Base-by-base conservation (phyloP, 2,329 filamentous ascomycete species). In the Alternaria sp. region DNA sequence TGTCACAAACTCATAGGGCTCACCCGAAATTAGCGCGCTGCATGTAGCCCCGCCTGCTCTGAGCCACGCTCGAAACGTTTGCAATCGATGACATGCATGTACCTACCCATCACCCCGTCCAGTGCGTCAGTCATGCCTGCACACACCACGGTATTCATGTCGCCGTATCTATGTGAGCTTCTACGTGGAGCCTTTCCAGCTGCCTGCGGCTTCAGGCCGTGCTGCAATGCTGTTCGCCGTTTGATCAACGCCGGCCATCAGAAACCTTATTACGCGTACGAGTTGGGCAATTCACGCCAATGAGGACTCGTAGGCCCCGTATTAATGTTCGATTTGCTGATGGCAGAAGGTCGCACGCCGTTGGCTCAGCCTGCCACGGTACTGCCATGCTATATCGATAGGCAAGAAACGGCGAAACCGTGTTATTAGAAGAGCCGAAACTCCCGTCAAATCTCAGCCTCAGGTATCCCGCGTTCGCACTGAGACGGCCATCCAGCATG, bases 31-130 rank as follows among this genome's bases (percentile, higher is more conserved):
- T 17, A 17, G 17, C 68, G 63, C 54, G 34, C 56, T 61, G 69
- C 70, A 70, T 68, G 63, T 67, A 62, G 61, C 66, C 48, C 53
- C 39, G 21, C 37, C 56, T 66, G 68, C 56, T 64, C 70, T 54
- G 58, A 61, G 51, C 48, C 54, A 57, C 51, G 48, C 58, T 65
- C 33, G 41, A 40, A 51, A 56, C 42, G 54, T 53, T 51, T 52
- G 41, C 37, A 62, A 70, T 66, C 58, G 54, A 73, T 72, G 70
- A 69, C 70, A 71, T 69, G 72, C 72, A 72, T 56, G 39, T 42
- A 58, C 56, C 50, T 56, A 58, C 56, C 50, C 58, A 58, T 53
- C 45, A 17, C 33, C 17, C 45, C 44, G 37, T 49, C 14, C 54
- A 55, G 39, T 36, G 54, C 44, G 42, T 31, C 6, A 21, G 42